Evolutionary conservation across 2,329 filamentous ascomycete genomes (phyloP).

Genomic region (Diaporthe caulivora): DNA sequence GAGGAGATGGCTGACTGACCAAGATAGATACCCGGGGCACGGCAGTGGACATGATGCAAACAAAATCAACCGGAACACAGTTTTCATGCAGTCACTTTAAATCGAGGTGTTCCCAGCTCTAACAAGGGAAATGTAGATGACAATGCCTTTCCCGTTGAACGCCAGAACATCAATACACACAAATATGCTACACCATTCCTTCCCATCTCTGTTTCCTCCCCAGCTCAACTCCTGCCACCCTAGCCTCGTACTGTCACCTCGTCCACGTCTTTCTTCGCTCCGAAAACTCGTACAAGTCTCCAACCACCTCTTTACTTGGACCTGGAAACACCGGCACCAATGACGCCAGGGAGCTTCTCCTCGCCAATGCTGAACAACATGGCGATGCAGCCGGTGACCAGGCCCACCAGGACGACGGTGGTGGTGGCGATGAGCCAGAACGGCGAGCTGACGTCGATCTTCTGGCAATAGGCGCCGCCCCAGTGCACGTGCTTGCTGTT

Average conservation of each 20-base stretch:
- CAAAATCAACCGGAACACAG: background rate
- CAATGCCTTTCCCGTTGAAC: slow-evolving; percentile 45
- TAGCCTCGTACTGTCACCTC: background rate
- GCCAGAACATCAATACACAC: slow-evolving; percentile 41
- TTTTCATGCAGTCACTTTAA: slow-evolving; percentile 23
- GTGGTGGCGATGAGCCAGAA: slow-evolving; percentile 90
- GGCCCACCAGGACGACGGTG: slow-evolving; percentile 75
- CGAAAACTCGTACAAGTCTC: background rate
- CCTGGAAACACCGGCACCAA: slow-evolving; percentile 91
- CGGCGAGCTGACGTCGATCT: slow-evolving; percentile 87
- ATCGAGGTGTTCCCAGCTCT: slow-evolving; percentile 39
- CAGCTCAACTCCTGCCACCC: background rate
- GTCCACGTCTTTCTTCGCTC: background rate
- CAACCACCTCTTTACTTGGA: slow-evolving; percentile 70
- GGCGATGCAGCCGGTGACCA: slow-evolving; percentile 78
- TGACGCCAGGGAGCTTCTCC: slow-evolving; percentile 91
- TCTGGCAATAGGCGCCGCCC: slow-evolving; percentile 90
- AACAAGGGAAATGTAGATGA: slow-evolving; percentile 42
- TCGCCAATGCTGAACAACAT: slow-evolving; percentile 87
- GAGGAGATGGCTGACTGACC: slow-evolving; percentile 44
- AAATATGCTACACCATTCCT: slow-evolving; percentile 38
- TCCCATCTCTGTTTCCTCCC: background rate
- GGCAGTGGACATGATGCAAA: background rate
- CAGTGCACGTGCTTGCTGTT: slow-evolving; percentile 67
- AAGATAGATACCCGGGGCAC: slow-evolving; percentile 15